Base-by-base conservation (phyloP, 2,329 filamentous ascomycete genomes). In the Arthrinium puccinioides region DNA sequence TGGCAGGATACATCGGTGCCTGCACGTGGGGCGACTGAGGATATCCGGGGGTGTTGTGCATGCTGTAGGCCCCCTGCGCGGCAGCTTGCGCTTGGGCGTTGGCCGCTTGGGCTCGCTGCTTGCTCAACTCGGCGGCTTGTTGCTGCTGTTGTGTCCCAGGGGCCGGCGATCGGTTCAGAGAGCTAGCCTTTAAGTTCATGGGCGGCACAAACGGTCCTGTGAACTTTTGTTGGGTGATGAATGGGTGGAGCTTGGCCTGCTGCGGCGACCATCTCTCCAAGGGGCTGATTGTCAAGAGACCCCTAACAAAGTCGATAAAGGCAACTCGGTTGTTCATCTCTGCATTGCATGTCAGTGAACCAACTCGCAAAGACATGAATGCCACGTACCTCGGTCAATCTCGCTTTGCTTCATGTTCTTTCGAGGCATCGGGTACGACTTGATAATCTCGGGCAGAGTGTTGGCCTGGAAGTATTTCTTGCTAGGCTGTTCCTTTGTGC, bases 321-420 rank as follows among this genome's bases (percentile, higher is more conserved):
- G 92, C 89, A 44, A 94, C 79, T 30, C 92, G 84, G 56, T 98
- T 98, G 56, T 92, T 94, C 84, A 98, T 94, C 81, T 98, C 92
- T 98, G 56, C 14, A 41, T 56, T 45, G 39, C 40, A 42, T 8
- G 31, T 47, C 40, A 47, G 43, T 31, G 19, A 36, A 23, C 13
- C 11, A 19, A 21, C 13, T 44, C 45, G 39, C 19, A 18, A 42
- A 35, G 30, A 2, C 24, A 13, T 5, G 29, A 55, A 44, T 41
- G 5, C 6, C 30, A 43, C 74, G 56, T 70, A 96, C 92, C 92
- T 84, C 92, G 71, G 53, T 98, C 92, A 47, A 98, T 83, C 64
- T 98, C 92, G 50, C 80, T 85, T 60, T 84, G 88, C 68, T 98
- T 98, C 92, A 98, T 98, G 55, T 96, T 96, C 68, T 98, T 98